Evolutionary conservation across 352 stramenopile species (phyloP).

Genomic region (Peronospora destructor): DNA sequence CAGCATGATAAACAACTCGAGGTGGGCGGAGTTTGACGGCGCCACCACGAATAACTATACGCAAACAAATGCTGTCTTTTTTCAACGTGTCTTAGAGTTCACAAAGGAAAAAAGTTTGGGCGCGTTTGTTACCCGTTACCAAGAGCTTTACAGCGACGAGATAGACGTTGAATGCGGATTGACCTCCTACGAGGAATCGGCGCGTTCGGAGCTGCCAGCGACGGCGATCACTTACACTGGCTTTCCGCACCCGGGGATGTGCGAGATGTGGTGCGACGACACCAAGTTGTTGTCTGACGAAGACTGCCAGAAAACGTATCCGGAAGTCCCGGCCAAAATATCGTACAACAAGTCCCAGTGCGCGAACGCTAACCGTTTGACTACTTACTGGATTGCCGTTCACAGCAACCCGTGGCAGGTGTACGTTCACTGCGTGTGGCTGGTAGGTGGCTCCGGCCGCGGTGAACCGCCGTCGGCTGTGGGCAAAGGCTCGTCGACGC

Average conservation of each 20-base stretch:
- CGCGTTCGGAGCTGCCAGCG: constrained; percentile 30
- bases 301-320: constrained; percentile 43
- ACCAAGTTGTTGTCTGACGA: constrained; percentile 41
- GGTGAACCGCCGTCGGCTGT: constrained; percentile 16
- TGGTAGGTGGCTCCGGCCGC: constrained; percentile 22
- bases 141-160: constrained; percentile 32
- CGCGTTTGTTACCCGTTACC: constrained; percentile 39
- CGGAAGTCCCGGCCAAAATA: constrained; percentile 26
- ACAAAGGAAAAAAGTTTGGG: constrained; percentile 27
- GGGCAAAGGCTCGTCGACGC: constrained; percentile 11
- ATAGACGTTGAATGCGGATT: constrained; percentile 34
- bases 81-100: constrained; percentile 28
- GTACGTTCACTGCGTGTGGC: constrained; percentile 43
- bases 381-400: constrained; percentile 51
- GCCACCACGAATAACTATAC: constrained; percentile 15
- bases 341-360: constrained; percentile 42
- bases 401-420: constrained; percentile 52
- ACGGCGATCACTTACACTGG: constrained; percentile 37
- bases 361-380: constrained; percentile 35
- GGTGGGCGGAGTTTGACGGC: constrained; percentile 34
- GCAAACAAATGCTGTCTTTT: constrained; percentile 15
- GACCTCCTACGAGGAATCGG: constrained; percentile 34
- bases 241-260: constrained; percentile 52
- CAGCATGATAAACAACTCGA: constrained; percentile 35
- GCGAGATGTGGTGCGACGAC: constrained; percentile 56